Percentiles rank a stretch among this genome's conserved stretches.
phyloP scores from a whole-genome alignment of 345 rosid species.

The Odontarrhena argentea region DNA sequence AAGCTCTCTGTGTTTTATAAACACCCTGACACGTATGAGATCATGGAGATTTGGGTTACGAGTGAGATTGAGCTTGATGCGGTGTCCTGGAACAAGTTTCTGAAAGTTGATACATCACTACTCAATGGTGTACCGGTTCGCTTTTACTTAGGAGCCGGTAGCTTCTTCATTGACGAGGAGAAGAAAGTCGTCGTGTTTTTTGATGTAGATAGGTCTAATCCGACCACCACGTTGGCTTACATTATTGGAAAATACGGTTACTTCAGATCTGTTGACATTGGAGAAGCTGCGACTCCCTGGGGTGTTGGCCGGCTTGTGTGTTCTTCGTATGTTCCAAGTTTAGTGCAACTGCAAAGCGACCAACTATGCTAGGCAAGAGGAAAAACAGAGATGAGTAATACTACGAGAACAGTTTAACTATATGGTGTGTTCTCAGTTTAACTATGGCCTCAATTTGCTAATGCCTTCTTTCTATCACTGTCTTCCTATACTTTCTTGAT shows the following conservation, averaged over 20 bases:
- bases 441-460: too few species aligned
- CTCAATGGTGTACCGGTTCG: not conserved
- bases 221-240: not conserved
- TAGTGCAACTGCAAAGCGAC: not conserved
- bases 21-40: not conserved
- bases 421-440: too few species aligned
- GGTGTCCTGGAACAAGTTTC: not conserved
- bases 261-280: not conserved
- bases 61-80: not conserved
- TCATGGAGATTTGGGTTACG: not conserved
- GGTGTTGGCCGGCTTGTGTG: not conserved
- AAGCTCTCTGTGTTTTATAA: not conserved
- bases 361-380: too few species aligned
- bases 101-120: too few species aligned
- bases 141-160: not conserved
- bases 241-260: slow-evolving; percentile 1
- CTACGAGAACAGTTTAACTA: too few species aligned
- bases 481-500: too few species aligned
- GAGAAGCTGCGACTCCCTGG: not conserved
- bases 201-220: not conserved
- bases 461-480: too few species aligned
- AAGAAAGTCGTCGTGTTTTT: slow-evolving; percentile 3
- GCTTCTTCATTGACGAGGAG: slow-evolving; percentile 20
- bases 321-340: slow-evolving; percentile 20
- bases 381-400: too few species aligned